Evolutionary conservation across 2,329 filamentous ascomycete genomes (phyloP).

Genomic region (Penicillium paneum): DNA sequence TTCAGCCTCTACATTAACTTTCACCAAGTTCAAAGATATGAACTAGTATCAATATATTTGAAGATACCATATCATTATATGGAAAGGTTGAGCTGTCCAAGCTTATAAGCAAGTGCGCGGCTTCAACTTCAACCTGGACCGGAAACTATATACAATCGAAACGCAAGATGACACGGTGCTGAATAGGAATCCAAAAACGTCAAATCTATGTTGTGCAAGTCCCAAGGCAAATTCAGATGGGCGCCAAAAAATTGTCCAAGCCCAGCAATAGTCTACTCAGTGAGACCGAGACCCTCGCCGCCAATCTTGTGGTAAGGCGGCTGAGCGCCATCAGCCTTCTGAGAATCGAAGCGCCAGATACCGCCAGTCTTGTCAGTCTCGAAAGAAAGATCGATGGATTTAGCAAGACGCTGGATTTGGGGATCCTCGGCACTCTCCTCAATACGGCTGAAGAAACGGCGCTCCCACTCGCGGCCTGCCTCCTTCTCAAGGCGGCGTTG

Average conservation of each 20-base stretch:
- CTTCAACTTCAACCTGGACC: constrained; percentile 12
- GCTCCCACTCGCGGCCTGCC: constrained; percentile 75
- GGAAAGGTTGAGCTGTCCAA: constrained; percentile 9
- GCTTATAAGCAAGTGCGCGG: constrained; percentile 5
- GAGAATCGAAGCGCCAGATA: constrained; percentile 65
- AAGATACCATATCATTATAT: constrained; percentile 21
- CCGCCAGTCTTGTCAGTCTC: constrained; percentile 67
- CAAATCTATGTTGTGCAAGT: constrained; percentile 20
- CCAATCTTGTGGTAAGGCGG: constrained; percentile 45
- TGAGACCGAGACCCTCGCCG: constrained; percentile 40
- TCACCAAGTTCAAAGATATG: neutral
- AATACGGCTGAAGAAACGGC: constrained; percentile 69
- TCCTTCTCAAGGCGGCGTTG: constrained; percentile 69
- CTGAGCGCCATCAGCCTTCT: constrained; percentile 47
- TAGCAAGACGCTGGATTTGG: constrained; percentile 44
- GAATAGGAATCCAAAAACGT: constrained; percentile 10
- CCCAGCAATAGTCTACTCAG: constrained; percentile 8
- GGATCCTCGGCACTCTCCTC: constrained; percentile 36
- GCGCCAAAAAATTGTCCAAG: neutral
- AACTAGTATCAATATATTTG: neutral
- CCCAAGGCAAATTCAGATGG: neutral
- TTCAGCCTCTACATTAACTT: neutral
- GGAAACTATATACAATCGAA: constrained; percentile 26
- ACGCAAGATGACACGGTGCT: constrained; percentile 17
- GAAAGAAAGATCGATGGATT: constrained; percentile 42